Conservation (phyloP, 805 yeast genomes). For the Wickerhamiella qilinensis region DNA sequence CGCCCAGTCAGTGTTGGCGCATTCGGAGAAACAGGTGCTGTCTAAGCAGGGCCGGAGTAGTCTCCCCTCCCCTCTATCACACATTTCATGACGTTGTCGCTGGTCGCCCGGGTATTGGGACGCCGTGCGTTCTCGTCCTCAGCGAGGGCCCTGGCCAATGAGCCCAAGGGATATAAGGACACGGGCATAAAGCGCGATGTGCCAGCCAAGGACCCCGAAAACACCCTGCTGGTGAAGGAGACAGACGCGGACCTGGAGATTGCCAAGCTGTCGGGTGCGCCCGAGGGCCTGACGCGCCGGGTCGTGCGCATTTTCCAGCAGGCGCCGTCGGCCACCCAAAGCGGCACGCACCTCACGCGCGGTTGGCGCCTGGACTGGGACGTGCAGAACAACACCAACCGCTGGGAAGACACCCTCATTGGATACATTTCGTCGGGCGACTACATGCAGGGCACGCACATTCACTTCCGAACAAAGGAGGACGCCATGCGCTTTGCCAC, state of each 20-base stretch:
- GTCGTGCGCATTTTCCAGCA: conserved; percentile 64
- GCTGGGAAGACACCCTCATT: conserved; percentile 83
- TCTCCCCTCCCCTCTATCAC: too few relatives aligned
- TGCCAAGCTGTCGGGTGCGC: conserved; percentile 39
- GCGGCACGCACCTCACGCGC: conserved; percentile 31
- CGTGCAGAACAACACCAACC: conserved; percentile 52
- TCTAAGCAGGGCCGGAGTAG: too few relatives aligned
- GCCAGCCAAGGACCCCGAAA: background rate
- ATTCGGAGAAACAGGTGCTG: too few relatives aligned
- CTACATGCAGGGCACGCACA: conserved; percentile 59
- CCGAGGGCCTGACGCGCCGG: conserved; percentile 43
- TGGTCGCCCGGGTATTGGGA: background rate
- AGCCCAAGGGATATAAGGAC: background rate
- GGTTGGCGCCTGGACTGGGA: conserved; percentile 79
- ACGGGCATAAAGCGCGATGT: background rate
- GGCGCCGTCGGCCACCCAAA: conserved; percentile 68
- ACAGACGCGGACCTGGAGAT: background rate
- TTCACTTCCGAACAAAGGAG: conserved; percentile 60
- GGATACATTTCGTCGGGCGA: conserved; percentile 73
- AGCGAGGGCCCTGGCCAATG: background rate
- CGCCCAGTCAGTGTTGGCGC: too few relatives aligned
- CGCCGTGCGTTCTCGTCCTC: background rate
- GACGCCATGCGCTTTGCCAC: conserved; percentile 66
- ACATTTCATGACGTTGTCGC: background rate
- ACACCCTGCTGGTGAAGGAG: background rate